Conservation (phyloP, 108 stramenopile species). For the Nitzschia sp. region DNA sequence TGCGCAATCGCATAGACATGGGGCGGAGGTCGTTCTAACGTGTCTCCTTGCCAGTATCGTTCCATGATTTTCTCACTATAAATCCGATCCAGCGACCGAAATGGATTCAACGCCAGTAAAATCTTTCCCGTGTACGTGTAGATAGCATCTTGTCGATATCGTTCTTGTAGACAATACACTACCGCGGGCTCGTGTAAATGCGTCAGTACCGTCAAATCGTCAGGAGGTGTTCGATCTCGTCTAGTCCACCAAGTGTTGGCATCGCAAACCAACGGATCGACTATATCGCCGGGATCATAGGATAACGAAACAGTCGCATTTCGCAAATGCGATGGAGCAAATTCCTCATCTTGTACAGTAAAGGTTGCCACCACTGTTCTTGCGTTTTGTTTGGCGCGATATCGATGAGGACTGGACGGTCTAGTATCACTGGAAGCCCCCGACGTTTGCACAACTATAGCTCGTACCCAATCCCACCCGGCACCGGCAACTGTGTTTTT, state of each 20-base stretch:
- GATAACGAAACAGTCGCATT: slow-evolving; percentile 43
- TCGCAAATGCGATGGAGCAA: slow-evolving; percentile 35
- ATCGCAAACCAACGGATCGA: slow-evolving; percentile 33
- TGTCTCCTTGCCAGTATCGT: slow-evolving; percentile 54
- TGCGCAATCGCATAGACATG: slow-evolving; percentile 90
- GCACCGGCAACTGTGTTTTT: not conserved
- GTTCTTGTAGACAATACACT: slow-evolving; percentile 61
- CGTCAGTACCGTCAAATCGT: slow-evolving; percentile 72
- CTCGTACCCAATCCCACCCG: slow-evolving; percentile 50
- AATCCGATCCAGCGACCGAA: slow-evolving; percentile 53
- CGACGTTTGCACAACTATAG: slow-evolving; percentile 29
- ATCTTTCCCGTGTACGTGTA: slow-evolving; percentile 93
- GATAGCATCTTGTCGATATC: slow-evolving; percentile 67
- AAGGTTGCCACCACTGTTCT: slow-evolving; percentile 32
- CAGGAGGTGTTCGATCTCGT: slow-evolving; percentile 31
- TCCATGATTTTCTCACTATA: slow-evolving; percentile 69
- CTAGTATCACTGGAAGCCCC: not conserved
- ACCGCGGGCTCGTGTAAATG: slow-evolving; percentile 90
- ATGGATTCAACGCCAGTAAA: slow-evolving; percentile 91
- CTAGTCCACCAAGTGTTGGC: slow-evolving; percentile 60
- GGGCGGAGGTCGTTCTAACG: slow-evolving; percentile 49
- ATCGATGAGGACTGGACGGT: not conserved
- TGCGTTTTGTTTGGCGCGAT: slow-evolving; percentile 10
- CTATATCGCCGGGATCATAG: slow-evolving; percentile 32
- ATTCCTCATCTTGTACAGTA: slow-evolving; percentile 36